Conservation (phyloP, 1,284 basidiomycete genomes). For the Moniliella sp. region DNA sequence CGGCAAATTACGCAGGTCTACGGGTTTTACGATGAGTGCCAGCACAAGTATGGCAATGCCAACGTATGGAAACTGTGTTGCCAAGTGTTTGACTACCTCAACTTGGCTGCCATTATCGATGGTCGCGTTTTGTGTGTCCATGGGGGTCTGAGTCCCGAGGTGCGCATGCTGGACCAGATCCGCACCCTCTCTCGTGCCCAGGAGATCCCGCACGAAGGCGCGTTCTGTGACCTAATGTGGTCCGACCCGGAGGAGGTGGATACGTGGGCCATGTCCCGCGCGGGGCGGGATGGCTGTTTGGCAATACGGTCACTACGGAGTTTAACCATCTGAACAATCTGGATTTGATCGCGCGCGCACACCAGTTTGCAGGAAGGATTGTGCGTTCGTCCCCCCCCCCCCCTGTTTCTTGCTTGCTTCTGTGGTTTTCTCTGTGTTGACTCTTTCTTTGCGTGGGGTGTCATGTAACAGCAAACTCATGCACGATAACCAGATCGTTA, state of each 20-base stretch:
- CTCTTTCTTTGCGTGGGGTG: constrained; percentile 1
- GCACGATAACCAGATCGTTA: constrained; percentile 19
- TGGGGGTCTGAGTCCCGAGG: constrained; percentile 74
- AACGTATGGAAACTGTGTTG: constrained; percentile 89
- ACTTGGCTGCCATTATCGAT: constrained; percentile 81
- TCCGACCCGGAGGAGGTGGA: constrained; percentile 87
- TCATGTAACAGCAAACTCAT: constrained; percentile 19
- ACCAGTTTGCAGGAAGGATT: constrained; percentile 56
- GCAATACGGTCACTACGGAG: constrained; percentile 52
- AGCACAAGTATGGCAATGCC: constrained; percentile 81
- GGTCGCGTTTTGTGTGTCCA: constrained; percentile 75
- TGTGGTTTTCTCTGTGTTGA: not conserved
- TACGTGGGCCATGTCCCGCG: constrained; percentile 79
- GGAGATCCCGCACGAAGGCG: constrained; percentile 90
- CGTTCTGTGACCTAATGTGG: constrained; percentile 94
- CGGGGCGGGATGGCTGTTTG: constrained; percentile 90
- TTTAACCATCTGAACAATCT: constrained; percentile 79
- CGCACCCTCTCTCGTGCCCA: constrained; percentile 71
- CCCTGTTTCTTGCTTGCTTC: not conserved
- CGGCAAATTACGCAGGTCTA: constrained; percentile 94
- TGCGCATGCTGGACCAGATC: constrained; percentile 74
- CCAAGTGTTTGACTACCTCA: constrained; percentile 78
- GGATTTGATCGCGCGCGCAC: constrained; percentile 65
- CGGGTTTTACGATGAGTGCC: constrained; percentile 93
- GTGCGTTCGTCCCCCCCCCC: too few species aligned